These are phyloP conservation scores for Suillus clintonianus DNA, from an alignment of 768 basidiomycete genomes.

Conservation along the genomic window DNA sequence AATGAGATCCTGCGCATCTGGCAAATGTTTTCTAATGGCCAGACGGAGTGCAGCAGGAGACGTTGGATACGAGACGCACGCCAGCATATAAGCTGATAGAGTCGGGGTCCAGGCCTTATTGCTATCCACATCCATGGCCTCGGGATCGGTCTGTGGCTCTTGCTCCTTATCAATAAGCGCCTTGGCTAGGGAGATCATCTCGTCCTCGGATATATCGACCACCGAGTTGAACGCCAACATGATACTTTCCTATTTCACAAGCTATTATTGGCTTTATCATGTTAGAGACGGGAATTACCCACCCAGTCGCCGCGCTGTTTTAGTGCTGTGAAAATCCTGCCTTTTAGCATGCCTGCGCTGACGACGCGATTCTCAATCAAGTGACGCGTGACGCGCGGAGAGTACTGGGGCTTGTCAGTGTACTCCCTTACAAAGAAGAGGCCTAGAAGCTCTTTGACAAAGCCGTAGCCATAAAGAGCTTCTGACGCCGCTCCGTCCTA, in stretches of 20 bases:
- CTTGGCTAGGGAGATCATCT: constrained; percentile 57
- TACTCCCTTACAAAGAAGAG: constrained; percentile 42
- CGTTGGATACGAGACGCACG: constrained; percentile 42
- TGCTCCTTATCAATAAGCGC: constrained; percentile 43
- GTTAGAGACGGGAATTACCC: constrained; percentile 13
- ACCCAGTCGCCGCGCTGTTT: constrained; percentile 70
- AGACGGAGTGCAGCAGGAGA: constrained; percentile 41
- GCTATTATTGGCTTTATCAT: not conserved
- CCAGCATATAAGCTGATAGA: constrained; percentile 38
- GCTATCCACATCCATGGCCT: constrained; percentile 40
- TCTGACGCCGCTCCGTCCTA: constrained; percentile 14
- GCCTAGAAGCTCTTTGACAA: constrained; percentile 62
- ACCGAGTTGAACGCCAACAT: constrained; percentile 54
- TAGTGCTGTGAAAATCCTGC: constrained; percentile 57
- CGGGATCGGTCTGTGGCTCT: constrained; percentile 14
- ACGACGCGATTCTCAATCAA: constrained; percentile 61
- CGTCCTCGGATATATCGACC: constrained; percentile 64
- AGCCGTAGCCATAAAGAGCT: constrained; percentile 41
- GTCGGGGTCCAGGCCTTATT: constrained; percentile 30
- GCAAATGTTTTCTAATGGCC: constrained; percentile 44
- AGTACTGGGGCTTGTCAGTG: constrained; percentile 42
- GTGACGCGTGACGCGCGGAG: constrained; percentile 55
- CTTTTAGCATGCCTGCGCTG: constrained; percentile 61
- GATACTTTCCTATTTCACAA: constrained; percentile 36
- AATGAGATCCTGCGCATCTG: constrained; percentile 41